These are phyloP conservation scores for Flaveria sonorensis DNA, from an alignment of 129 eudicot species.

Conservation along the genomic window DNA sequence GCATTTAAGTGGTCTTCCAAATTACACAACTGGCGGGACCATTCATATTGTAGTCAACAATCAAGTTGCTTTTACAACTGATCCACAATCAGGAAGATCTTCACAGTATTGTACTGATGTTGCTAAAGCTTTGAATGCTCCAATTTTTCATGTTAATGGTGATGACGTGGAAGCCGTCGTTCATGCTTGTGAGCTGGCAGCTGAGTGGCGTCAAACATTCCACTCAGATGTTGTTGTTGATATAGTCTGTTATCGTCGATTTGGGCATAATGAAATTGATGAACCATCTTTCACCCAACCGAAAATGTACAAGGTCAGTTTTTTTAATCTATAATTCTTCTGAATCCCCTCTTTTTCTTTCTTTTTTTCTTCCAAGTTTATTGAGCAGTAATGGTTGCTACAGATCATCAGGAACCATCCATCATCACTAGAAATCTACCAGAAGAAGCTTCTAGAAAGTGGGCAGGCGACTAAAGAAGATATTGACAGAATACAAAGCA, in stretches of 20 bases:
- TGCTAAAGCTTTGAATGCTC: constrained; percentile 93
- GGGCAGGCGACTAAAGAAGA: constrained; percentile 79
- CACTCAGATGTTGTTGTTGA: constrained; percentile 98
- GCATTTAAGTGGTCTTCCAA: constrained; percentile 96
- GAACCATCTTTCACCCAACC: constrained; percentile 98
- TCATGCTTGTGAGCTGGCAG: constrained; percentile 97
- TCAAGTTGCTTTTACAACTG: constrained; percentile 97
- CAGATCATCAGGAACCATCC: constrained; percentile 91
- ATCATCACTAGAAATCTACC: constrained; percentile 76
- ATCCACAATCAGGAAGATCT: constrained; percentile 91
- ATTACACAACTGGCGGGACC: constrained; percentile 99
- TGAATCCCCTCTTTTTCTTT: background rate
- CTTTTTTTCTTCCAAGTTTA: background rate
- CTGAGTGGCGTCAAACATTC: constrained; percentile 98
- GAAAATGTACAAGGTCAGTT: constrained; percentile 86
- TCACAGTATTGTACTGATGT: constrained; percentile 98
- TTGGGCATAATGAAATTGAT: constrained; percentile 99
- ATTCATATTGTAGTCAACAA: constrained; percentile 95
- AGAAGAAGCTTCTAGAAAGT: constrained; percentile 75
- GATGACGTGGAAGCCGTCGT: constrained; percentile 98
- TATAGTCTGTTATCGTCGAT: constrained; percentile 90
- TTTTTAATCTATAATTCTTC: background rate
- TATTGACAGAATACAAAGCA: constrained; percentile 66
- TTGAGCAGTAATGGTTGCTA: constrained; percentile 22
- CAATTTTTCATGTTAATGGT: constrained; percentile 97